These are phyloP conservation scores for Rhizophora mangle DNA, from an alignment of 345 rosid genomes.

Conservation along the genomic window DNA sequence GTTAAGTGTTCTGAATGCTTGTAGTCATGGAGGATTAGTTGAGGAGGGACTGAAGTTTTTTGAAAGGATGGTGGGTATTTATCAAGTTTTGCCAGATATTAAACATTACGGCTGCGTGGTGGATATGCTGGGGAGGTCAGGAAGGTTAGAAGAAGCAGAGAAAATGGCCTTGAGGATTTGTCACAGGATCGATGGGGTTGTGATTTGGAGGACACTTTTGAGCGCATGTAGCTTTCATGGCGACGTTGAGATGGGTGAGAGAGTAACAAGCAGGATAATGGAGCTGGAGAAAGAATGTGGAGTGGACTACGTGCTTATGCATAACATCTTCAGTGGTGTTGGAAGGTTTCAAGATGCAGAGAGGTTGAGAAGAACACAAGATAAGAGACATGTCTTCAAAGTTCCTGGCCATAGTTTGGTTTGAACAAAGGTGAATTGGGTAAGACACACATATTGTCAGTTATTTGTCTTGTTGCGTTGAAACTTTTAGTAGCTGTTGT, in stretches of 20 bases:
- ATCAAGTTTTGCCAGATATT: slow-evolving; percentile 48
- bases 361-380: slow-evolving; percentile 53
- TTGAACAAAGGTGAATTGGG: slow-evolving; percentile 6
- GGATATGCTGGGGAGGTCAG: slow-evolving; percentile 78
- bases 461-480: no score
- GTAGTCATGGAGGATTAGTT: slow-evolving; percentile 83
- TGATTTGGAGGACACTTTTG: slow-evolving; percentile 79
- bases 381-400: slow-evolving; percentile 48
- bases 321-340: slow-evolving; percentile 55
- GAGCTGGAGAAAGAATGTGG: slow-evolving; percentile 66
- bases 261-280: slow-evolving; percentile 60
- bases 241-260: slow-evolving; percentile 62
- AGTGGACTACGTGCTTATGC: slow-evolving; percentile 79
- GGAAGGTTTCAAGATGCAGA: slow-evolving; percentile 71
- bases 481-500: neutral
- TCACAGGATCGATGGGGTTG: slow-evolving; percentile 37
- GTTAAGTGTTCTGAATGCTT: slow-evolving; percentile 72
- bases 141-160: slow-evolving; percentile 80
- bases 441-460: no score
- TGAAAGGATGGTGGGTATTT: slow-evolving; percentile 48
- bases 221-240: slow-evolving; percentile 82
- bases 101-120: slow-evolving; percentile 79
- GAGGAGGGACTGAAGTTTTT: slow-evolving; percentile 68
- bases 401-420: slow-evolving; percentile 51
- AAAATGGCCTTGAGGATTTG: slow-evolving; percentile 60